These are phyloP conservation scores for Peronosclerospora sorghi DNA, from an alignment of 352 stramenopile species.

Conservation along the genomic window DNA sequence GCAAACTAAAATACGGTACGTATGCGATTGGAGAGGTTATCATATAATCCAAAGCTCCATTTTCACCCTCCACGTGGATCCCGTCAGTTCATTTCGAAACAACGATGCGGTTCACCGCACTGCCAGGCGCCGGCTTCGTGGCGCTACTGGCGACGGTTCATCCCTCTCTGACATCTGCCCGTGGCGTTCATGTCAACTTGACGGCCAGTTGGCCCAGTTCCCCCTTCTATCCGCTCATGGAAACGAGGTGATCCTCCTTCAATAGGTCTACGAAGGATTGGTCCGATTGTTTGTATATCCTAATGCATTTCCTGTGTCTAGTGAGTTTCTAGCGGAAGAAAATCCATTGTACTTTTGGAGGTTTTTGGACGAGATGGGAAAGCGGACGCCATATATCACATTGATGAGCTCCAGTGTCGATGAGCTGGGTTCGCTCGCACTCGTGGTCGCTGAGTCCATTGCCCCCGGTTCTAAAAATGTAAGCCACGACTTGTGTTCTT, in stretches of 20 bases:
- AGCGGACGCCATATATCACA: conserved; percentile 22
- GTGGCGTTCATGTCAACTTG: conserved; percentile 41
- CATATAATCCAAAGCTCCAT: no score
- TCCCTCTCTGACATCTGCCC: conserved; percentile 11
- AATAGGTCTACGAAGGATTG: no score
- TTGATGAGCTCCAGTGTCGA: conserved; percentile 34
- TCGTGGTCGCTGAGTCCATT: conserved; percentile 43
- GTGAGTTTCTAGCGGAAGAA: no score
- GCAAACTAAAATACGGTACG: no score
- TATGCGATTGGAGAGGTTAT: no score
- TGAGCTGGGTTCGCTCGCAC: conserved; percentile 31
- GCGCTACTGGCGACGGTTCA: conserved; percentile 13
- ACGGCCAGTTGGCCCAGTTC: conserved; percentile 55
- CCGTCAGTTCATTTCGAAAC: conserved; percentile 4
- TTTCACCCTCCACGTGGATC: conserved; percentile 22
- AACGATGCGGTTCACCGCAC: conserved; percentile 13
- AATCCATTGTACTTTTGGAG: conserved; percentile 70
- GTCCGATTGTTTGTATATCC: no score
- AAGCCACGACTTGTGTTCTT: conserved; percentile 2
- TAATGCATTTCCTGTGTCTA: no score
- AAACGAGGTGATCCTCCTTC: conserved; percentile 43
- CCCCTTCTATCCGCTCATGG: conserved; percentile 38
- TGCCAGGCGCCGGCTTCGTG: conserved; percentile 9
- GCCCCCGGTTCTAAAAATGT: conserved; percentile 57
- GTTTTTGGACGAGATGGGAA: conserved; percentile 43